Percentiles rank a stretch among this genome's conserved stretches.
Conservation (phyloP, 306 rosid species). For the Malus asiatica region DNA sequence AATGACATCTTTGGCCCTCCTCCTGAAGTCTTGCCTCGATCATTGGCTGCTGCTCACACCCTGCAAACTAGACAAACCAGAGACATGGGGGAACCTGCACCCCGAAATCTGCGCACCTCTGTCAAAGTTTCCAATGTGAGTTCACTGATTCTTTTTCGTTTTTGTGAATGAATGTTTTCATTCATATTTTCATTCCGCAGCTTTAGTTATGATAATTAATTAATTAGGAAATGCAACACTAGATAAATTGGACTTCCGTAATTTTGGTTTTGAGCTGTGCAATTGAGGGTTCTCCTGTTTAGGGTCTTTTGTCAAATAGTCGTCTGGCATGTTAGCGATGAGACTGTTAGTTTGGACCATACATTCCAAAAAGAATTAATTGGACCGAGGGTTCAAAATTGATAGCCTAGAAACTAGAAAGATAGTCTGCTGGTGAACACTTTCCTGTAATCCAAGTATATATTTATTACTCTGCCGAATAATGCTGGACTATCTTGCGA, state of each 20-base stretch:
- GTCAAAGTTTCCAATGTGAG: slow-evolving; percentile 96
- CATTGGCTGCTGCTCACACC: slow-evolving; percentile 37
- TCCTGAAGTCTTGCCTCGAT: slow-evolving; percentile 51
- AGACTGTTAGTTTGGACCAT: neutral
- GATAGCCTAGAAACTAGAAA: neutral
- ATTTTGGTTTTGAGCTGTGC: neutral
- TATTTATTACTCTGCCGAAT: neutral
- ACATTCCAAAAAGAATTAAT: neutral
- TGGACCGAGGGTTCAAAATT: neutral
- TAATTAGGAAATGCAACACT: neutral
- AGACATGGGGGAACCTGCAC: slow-evolving; percentile 42
- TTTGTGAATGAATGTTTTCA: neutral
- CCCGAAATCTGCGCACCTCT: slow-evolving; percentile 49
- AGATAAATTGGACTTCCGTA: neutral
- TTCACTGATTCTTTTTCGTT: neutral
- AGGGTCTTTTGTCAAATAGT: neutral
- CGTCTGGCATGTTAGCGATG: neutral
- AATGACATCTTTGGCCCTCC: slow-evolving; percentile 82
- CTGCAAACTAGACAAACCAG: slow-evolving; percentile 37
- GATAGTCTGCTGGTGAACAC: too few relatives aligned
- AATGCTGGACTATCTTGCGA: neutral
- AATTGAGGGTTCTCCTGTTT: neutral
- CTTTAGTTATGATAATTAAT: neutral
- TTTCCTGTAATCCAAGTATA: neutral
- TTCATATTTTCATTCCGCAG: neutral